A percentile compares a stretch with the other conserved stretches of the same genome.
phyloP scores from a whole-genome alignment of 139 green algal genomes.

The Zygnema circumcarinatum region DNA sequence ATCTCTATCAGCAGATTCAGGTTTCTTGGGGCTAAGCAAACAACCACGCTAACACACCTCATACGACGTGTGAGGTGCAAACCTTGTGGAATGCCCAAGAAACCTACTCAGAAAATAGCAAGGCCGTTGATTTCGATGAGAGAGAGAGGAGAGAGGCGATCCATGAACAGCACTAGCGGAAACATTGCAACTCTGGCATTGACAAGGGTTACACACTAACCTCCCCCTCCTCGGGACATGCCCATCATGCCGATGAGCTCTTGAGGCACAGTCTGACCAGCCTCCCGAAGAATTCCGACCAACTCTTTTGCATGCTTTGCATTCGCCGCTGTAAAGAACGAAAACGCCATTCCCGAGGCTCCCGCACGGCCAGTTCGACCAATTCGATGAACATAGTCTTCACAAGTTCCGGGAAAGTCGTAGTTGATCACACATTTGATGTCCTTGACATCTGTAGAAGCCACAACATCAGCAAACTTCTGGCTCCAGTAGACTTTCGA shows the following conservation, averaged over 20 bases:
- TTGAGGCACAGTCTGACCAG: slow-evolving; percentile 39
- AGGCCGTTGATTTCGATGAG: too few relatives aligned
- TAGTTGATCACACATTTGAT: slow-evolving; percentile 69
- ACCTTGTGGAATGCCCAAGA: too few relatives aligned
- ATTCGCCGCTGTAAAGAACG: slow-evolving; percentile 63
- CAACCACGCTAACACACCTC: too few relatives aligned
- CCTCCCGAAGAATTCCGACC: slow-evolving; percentile 47
- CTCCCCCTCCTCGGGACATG: slow-evolving; percentile 21
- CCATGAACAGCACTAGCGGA: too few relatives aligned
- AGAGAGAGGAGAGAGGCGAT: too few relatives aligned
- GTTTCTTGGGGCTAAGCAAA: too few relatives aligned
- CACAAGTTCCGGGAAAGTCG: slow-evolving; percentile 75
- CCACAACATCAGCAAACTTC: background rate
- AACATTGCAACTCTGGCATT: too few relatives aligned
- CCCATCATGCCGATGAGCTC: slow-evolving; percentile 33
- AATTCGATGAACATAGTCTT: slow-evolving; percentile 93
- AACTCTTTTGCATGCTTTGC: slow-evolving; percentile 58
- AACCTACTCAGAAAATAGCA: too few relatives aligned
- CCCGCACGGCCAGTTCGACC: slow-evolving; percentile 88
- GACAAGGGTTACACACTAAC: too few relatives aligned
- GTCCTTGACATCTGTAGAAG: slow-evolving; percentile 61
- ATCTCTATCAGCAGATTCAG: too few relatives aligned
- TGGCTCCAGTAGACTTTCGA: background rate
- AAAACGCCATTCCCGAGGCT: slow-evolving; percentile 75
- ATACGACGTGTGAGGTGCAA: too few relatives aligned